phyloP scores from a whole-genome alignment of 305 asterid genomes.

The Fraxinus velutina region DNA sequence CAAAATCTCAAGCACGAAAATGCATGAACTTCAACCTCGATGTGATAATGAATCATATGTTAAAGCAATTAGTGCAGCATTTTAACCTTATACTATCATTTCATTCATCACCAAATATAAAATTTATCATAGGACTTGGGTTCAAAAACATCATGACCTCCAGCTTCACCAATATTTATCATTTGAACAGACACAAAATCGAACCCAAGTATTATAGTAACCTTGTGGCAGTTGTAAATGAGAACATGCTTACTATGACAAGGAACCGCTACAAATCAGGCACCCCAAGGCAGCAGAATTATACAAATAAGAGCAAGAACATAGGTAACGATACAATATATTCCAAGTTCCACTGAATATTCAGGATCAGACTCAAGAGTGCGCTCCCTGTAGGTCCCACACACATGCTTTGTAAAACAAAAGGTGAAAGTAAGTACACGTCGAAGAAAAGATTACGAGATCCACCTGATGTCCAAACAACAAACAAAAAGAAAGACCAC shows the following conservation, averaged over 20 bases:
- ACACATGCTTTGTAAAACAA: neutral
- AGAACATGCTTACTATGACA: neutral
- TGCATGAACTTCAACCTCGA: conserved; percentile 13
- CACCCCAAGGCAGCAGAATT: conserved; percentile 8
- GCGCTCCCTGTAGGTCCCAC: neutral
- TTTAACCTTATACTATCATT: neutral
- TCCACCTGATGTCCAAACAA: neutral
- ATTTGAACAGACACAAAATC: neutral
- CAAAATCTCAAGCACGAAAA: neutral
- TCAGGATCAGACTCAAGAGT: neutral
- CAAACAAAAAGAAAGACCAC: neutral
- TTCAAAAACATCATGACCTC: neutral
- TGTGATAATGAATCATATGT: neutral
- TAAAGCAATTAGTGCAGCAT: conserved; percentile 11
- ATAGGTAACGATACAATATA: neutral
- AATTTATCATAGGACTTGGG: neutral
- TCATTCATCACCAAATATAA: neutral
- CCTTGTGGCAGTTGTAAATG: neutral
- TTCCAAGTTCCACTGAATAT: neutral
- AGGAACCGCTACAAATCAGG: conserved; percentile 3
- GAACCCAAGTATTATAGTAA: neutral
- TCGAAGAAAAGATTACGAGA: neutral
- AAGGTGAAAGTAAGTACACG: neutral
- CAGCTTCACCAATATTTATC: conserved; percentile 15
- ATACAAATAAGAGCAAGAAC: neutral